A percentile compares a stretch with the other conserved stretches of the same genome.
Evolutionary conservation across 2,329 filamentous ascomycete species (phyloP).

Genomic region (Cladosporium phlei): DNA sequence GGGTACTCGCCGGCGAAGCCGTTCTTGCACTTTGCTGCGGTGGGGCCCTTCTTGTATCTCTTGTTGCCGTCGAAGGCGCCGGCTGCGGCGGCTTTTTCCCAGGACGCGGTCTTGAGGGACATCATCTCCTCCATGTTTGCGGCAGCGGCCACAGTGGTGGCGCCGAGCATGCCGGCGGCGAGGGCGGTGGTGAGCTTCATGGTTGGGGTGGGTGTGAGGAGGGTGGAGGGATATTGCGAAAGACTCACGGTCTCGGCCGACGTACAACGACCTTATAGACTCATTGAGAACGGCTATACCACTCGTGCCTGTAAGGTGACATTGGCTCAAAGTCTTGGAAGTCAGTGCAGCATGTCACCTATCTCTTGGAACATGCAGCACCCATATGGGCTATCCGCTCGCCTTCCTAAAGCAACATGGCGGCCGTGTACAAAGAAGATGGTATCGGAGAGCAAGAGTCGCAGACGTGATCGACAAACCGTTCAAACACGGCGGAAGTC

Average conservation of each 20-base stretch:
- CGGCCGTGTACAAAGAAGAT: neutral
- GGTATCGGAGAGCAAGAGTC: neutral
- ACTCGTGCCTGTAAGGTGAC: neutral
- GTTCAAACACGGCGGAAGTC: neutral
- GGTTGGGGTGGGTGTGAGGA: neutral
- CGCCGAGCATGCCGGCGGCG: slow-evolving; percentile 10
- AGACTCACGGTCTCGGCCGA: neutral
- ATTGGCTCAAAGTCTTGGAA: slow-evolving; percentile 9
- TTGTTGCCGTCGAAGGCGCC: slow-evolving; percentile 13
- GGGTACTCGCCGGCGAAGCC: slow-evolving; percentile 34
- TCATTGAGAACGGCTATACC: neutral
- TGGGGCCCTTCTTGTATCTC: slow-evolving; percentile 13
- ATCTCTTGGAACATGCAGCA: slow-evolving; percentile 6
- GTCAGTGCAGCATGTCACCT: neutral
- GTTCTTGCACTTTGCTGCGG: slow-evolving; percentile 30
- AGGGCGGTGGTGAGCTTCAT: slow-evolving; percentile 12
- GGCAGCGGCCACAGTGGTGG: slow-evolving; percentile 10
- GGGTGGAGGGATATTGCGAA: neutral
- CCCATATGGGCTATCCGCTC: neutral
- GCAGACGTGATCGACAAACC: neutral
- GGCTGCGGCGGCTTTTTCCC: slow-evolving; percentile 7
- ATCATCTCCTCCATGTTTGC: slow-evolving; percentile 12
- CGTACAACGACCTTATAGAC: neutral
- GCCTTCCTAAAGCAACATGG: slow-evolving; percentile 10
- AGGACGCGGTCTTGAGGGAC: slow-evolving; percentile 4